Evolutionary conservation across 352 stramenopile species (phyloP).

Genomic region (Phytophthora meadii): DNA sequence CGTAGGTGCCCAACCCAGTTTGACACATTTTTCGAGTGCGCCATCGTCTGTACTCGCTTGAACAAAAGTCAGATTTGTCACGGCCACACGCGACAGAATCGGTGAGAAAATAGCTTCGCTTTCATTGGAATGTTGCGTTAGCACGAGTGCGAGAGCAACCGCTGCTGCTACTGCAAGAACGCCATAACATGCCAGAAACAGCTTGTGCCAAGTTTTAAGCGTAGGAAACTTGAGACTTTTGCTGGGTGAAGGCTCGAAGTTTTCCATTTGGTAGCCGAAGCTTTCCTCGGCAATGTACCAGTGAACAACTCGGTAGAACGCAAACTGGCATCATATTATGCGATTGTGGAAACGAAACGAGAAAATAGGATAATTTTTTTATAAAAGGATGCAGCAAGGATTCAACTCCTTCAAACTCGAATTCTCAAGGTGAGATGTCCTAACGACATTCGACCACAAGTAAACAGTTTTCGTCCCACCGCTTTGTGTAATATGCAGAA

Average conservation of each 20-base stretch:
- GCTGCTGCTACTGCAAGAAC: slow-evolving; percentile 20
- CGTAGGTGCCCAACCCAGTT: slow-evolving; percentile 34
- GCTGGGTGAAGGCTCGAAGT: too few relatives aligned
- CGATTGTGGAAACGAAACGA: too few relatives aligned
- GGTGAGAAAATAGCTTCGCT: too few relatives aligned
- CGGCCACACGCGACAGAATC: slow-evolving; percentile 15
- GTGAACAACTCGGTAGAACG: too few relatives aligned
- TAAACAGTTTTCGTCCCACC: slow-evolving; percentile 49
- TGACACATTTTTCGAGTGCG: slow-evolving; percentile 30
- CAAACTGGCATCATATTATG: too few relatives aligned
- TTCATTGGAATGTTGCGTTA: slow-evolving; percentile 14
- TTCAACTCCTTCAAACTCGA: too few relatives aligned
- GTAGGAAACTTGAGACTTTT: too few relatives aligned
- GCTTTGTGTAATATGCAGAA: slow-evolving; percentile 53
- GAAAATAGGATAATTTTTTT: too few relatives aligned
- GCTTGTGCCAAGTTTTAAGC: slow-evolving; percentile 9
- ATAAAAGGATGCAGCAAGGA: too few relatives aligned
- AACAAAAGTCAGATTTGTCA: slow-evolving; percentile 32
- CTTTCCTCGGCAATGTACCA: too few relatives aligned
- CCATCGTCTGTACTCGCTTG: slow-evolving; percentile 21
- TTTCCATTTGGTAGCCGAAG: too few relatives aligned
- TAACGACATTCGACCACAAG: slow-evolving; percentile 21
- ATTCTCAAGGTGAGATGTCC: too few relatives aligned
- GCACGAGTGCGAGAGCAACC: slow-evolving; percentile 21
- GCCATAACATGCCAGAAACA: slow-evolving; percentile 11